Evolutionary conservation across 768 basidiomycete genomes (phyloP).

Genomic region (Cystofilobasidium capitatum): DNA sequence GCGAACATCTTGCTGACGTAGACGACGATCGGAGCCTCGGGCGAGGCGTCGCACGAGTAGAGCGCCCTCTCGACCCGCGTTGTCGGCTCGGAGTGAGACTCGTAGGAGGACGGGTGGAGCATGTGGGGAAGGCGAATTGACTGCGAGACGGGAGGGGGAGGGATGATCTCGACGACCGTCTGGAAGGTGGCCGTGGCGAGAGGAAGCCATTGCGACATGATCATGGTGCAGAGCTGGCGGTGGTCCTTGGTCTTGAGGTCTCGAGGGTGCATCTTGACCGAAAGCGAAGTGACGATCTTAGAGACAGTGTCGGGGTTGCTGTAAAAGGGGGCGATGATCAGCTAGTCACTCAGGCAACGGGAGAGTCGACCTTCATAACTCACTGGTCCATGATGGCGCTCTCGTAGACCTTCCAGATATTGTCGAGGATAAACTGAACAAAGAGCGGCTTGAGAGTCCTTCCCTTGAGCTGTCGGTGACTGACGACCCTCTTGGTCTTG

Average conservation of each 20-base stretch:
- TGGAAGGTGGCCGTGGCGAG: conserved; percentile 88
- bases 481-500: conserved; percentile 85
- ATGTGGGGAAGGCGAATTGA: conserved; percentile 76
- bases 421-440: conserved; percentile 93
- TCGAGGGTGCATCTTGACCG: conserved; percentile 71
- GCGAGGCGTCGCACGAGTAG: conserved; percentile 56
- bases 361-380: conserved; percentile 39
- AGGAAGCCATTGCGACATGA: conserved; percentile 93
- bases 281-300: conserved; percentile 76
- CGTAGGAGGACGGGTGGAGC: conserved; percentile 65
- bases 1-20: conserved; percentile 99
- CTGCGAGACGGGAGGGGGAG: conserved; percentile 74
- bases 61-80: conserved; percentile 76
- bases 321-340: background rate
- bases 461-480: conserved; percentile 78
- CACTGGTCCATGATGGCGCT: conserved; percentile 80
- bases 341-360: background rate
- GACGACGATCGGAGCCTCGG: conserved; percentile 58
- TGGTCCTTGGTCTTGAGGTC: conserved; percentile 88
- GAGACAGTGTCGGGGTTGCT: conserved; percentile 81
- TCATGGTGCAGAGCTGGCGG: conserved; percentile 66
- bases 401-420: conserved; percentile 95
- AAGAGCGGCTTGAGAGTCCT: conserved; percentile 85
- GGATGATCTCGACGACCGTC: conserved; percentile 83
- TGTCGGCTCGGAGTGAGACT: conserved; percentile 48